Evolutionary conservation across 192 early-diverging fungal species (phyloP), one percentile per base, ranked within the genome.

Genomic region (Backusella mclennaniae): DNA sequence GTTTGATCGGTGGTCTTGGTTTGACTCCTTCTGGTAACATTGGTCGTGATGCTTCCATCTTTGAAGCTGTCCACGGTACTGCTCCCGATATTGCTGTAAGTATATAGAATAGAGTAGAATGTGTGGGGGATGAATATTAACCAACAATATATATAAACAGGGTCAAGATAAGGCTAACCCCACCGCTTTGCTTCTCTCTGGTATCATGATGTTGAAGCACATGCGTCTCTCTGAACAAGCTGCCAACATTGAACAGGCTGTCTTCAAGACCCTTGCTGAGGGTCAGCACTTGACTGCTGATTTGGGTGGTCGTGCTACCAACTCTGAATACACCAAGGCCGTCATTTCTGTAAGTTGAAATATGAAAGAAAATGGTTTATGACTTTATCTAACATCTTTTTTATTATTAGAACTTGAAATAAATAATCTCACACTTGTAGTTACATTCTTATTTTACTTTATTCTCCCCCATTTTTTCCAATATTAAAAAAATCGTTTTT

Each of bases 21-120:
- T 87, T 99, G 80, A 99, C 98, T 11, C 98, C 98, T 49, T 96
- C 95, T 44, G 98, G 98, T 67, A 99, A 99, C 90, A 99, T 99
- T 91, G 98, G 98, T 67, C 92, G 89, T 72, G 96, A 99, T 83
- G 98, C 98, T 67, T 94, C 92, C 74, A 98, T 99, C 90, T 99
- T 99, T 74, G 98, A 99, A 86, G 90, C 90, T 42, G 97, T 98
- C 38, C 94, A 95, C 83, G 94, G 94, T 71, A 99, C 96, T 39
- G 98, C 96, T 41, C 98, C 98, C 35, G 98, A 99, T 87, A 99
- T 99, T 85, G 98, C 96, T 73, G 96, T 79, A 85, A 82, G 79
- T 77, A 73, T 49, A 77, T 74, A 66, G 77, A 12, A 52, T 36
- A 38, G 33, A 35, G 41, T 0, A 0, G 33, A 33, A n/a, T n/a